Percentiles rank a stretch among this genome's conserved stretches.
Conservation (phyloP, 371 early-diverging fungal genomes). For the Umbelopsis sp. region DNA sequence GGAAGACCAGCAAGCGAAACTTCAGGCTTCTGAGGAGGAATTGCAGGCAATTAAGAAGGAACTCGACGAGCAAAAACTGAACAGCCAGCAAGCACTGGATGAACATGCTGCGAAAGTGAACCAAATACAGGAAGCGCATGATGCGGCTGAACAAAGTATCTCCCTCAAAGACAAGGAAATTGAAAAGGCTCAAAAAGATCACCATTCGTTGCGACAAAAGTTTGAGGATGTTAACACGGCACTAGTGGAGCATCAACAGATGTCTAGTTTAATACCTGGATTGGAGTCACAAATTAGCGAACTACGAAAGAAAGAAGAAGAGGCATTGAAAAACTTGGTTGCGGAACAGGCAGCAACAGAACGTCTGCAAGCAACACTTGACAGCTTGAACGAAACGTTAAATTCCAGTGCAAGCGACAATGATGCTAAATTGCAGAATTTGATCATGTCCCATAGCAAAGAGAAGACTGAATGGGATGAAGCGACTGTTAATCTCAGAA, state of each 20-base stretch:
- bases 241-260: neutral
- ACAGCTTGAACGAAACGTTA: neutral
- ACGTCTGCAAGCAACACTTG: neutral
- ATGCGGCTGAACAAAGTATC: neutral
- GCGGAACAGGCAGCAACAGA: slow-evolving; percentile 1
- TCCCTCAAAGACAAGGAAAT: neutral
- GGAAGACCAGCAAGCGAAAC: neutral
- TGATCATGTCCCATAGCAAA: neutral
- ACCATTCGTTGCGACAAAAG: neutral
- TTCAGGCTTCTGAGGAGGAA: neutral
- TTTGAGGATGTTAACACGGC: neutral
- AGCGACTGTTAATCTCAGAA: neutral
- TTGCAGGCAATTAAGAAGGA: neutral
- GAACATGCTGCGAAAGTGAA: neutral
- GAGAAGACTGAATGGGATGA: neutral
- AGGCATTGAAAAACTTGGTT: neutral
- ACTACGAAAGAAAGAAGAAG: neutral
- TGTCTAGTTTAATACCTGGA: neutral
- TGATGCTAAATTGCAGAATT: slow-evolving; percentile 1
- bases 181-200: neutral
- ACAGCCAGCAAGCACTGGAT: neutral
- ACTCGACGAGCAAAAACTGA: neutral
- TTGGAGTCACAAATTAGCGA: neutral
- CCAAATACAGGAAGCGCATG: neutral
- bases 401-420: neutral